Percentiles rank a stretch among this genome's conserved stretches.
Conservation (phyloP, 768 basidiomycete genomes). For the Russula lepida region DNA sequence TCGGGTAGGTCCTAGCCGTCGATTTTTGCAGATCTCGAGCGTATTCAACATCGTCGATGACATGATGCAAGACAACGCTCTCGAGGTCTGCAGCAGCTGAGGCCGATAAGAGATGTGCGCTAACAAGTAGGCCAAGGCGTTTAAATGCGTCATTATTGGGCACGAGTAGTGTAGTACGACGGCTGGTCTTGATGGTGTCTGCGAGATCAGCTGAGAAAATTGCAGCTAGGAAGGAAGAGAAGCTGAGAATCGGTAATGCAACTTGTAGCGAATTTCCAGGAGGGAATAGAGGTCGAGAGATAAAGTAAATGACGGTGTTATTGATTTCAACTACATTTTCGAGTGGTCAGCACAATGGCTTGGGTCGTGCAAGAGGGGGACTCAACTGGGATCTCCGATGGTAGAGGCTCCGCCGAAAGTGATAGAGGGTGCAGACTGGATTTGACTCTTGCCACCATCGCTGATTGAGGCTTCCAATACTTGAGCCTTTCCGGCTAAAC, state of each 20-base stretch:
- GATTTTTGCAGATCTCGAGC: slow-evolving; percentile 49
- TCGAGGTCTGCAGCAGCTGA: slow-evolving; percentile 74
- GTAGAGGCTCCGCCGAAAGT: slow-evolving; percentile 78
- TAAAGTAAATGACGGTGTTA: slow-evolving; percentile 80
- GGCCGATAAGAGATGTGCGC: slow-evolving; percentile 73
- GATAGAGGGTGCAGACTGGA: slow-evolving; percentile 48
- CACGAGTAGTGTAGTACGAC: slow-evolving; percentile 73
- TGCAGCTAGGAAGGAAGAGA: slow-evolving; percentile 86
- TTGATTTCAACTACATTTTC: slow-evolving; percentile 52
- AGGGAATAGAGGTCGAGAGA: slow-evolving; percentile 75
- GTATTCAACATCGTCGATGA: slow-evolving; percentile 70
- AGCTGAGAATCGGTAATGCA: slow-evolving; percentile 71
- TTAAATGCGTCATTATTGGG: slow-evolving; percentile 89
- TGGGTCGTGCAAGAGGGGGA: background rate
- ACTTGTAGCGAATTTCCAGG: slow-evolving; percentile 76
- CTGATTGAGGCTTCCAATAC: slow-evolving; percentile 63
- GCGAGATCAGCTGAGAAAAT: slow-evolving; percentile 82
- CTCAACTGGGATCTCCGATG: slow-evolving; percentile 68
- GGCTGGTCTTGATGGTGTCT: slow-evolving; percentile 51
- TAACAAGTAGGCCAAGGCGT: slow-evolving; percentile 74
- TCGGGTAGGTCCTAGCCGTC: slow-evolving; percentile 64
- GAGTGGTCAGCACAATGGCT: slow-evolving; percentile 4
- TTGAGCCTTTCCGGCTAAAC: slow-evolving; percentile 60
- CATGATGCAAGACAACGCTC: slow-evolving; percentile 82
- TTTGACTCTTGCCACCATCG: slow-evolving; percentile 38